Percentiles rank a stretch among this genome's conserved stretches.
Conservation (phyloP, 768 basidiomycete species). For the Boletus vermiculosoides region DNA sequence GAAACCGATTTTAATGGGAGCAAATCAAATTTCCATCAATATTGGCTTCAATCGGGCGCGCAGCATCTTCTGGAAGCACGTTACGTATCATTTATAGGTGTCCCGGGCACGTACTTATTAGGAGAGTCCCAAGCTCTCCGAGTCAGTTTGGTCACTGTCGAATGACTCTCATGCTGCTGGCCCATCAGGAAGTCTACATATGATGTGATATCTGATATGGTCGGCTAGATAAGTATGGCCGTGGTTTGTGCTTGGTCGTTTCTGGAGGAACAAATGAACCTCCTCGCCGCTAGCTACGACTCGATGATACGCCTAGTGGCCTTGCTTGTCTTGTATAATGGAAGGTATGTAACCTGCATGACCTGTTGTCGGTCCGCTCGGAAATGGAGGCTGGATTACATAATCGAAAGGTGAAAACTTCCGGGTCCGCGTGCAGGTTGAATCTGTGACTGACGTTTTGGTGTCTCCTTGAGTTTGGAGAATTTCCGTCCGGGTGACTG, state of each 20-base stretch:
- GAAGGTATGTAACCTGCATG: too few relatives aligned
- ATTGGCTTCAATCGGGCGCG: constrained; percentile 8
- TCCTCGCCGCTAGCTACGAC: too few relatives aligned
- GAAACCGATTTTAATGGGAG: neutral
- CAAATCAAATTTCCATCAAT: constrained; percentile 10
- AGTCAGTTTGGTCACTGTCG: neutral
- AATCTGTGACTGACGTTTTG: too few relatives aligned
- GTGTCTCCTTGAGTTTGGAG: neutral
- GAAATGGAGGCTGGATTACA: constrained; percentile 2
- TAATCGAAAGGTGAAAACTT: neutral
- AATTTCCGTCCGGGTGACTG: constrained; percentile 9
- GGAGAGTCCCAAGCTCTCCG: too few relatives aligned
- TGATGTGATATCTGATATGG: too few relatives aligned
- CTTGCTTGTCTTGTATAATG: too few relatives aligned
- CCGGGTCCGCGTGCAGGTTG: neutral
- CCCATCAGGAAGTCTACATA: too few relatives aligned
- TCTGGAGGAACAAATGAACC: neutral
- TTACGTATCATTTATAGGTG: neutral
- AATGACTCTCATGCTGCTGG: too few relatives aligned
- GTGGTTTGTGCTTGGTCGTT: neutral
- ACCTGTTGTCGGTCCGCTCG: too few relatives aligned
- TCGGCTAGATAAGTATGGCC: neutral
- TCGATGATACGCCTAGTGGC: too few relatives aligned
- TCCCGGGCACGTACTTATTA: neutral
- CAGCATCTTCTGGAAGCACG: constrained; percentile 11